Base-by-base conservation (phyloP, 805 yeast genomes). In the Candida cerambycidarum region DNA sequence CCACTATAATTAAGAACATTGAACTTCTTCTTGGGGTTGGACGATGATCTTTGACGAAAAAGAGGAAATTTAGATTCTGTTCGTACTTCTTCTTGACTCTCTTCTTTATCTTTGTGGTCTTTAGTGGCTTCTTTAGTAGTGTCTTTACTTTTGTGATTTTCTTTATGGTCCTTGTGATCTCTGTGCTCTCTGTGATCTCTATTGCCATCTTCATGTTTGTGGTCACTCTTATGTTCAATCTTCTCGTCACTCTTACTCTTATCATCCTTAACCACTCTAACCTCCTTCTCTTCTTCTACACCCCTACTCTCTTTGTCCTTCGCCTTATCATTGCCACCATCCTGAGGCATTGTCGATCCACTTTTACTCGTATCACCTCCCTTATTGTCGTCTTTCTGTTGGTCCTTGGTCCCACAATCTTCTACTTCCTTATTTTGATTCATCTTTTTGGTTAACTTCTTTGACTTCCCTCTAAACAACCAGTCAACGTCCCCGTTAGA, bases 401-500 rank as follows among this genome's bases (percentile, higher is more conserved):
- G 38, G 11, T 32, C 47, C 45, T 15, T 51, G 48, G 6, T 31
- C 38, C 16, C 30, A 21, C 11, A n/a, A n/a, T n/a, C n/a, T n/a
- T n/a, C n/a, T n/a, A n/a, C n/a, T n/a, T 38, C 46, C 15, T 43
- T 43, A 28, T 36, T 39, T n/a, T 40, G 39, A 38, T 57, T 63
- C 62, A 63, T 57, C 50, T 69, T 73, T 50, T 75, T 76, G 31
- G 75, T 65, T 38, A 75, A 56, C 48, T 76, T 80, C 63, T 77
- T 79, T 31, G 82, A 80, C 57, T 82, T 82, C n/a, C 90, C 90
- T 53, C 89, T 71, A 57, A 85, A 85, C 19, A 86, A 67, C 95
- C 95, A 86, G 56, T 85, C 95, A 10, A 86, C 89, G 52, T 85
- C 92, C 33, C 86, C 83, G 53, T 83, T 81, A 39, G 83, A 67